Evolutionary conservation across 805 yeast species (phyloP).

Genomic region (Isabelozyma gotoi): DNA sequence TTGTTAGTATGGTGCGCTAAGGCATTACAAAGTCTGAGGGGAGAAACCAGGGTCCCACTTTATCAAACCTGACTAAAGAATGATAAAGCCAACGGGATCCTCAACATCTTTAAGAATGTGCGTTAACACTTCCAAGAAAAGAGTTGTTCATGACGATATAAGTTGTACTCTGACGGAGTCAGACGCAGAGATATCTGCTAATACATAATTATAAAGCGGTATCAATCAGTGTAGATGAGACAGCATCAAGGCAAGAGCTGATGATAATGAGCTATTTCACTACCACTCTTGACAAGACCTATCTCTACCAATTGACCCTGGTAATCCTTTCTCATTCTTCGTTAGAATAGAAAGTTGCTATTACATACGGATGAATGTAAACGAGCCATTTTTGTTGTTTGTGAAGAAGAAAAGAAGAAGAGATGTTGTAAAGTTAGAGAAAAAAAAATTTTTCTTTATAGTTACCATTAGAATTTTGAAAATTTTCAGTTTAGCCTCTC

Average conservation of each 20-base stretch:
- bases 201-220: constrained; percentile 43
- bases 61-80: background rate
- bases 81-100: background rate
- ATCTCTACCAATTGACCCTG: constrained; percentile 7
- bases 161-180: background rate
- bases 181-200: background rate
- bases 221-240: constrained; percentile 40
- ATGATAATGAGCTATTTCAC: background rate
- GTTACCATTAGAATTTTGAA: background rate
- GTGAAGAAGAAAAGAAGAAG: constrained; percentile 8
- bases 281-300: constrained; percentile 30
- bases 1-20: constrained; percentile 39
- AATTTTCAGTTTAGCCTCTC: background rate
- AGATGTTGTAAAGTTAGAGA: constrained; percentile 8
- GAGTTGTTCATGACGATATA: background rate
- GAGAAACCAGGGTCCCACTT: background rate
- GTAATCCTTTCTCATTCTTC: constrained; percentile 1
- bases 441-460: background rate
- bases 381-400: constrained; percentile 88
- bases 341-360: background rate
- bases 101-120: too few species aligned
- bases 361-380: constrained; percentile 95
- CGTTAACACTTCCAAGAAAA: background rate
- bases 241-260: constrained; percentile 23
- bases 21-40: background rate